These are phyloP conservation scores for Hyaloscypha hepaticicola DNA, from an alignment of 495 filamentous ascomycete species.

Conservation along the genomic window DNA sequence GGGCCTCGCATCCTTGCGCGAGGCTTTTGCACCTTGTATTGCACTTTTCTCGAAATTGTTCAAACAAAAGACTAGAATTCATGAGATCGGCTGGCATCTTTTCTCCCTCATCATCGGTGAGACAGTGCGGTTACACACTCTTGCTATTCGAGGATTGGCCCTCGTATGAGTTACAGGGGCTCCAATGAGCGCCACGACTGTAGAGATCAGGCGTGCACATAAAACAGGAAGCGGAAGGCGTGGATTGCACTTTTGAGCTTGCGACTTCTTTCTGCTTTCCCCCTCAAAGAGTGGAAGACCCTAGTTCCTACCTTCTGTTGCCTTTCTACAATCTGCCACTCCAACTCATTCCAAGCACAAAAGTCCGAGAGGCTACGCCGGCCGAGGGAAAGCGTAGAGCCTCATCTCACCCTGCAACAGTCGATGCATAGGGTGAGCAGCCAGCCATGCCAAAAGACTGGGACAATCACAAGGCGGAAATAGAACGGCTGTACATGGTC, in stretches of 20 bases:
- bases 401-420: background rate
- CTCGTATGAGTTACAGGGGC: background rate
- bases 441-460: slow-evolving; percentile 19
- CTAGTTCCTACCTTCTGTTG: no score
- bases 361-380: no score
- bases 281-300: no score
- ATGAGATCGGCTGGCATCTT: background rate
- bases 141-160: background rate
- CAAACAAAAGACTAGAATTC: no score
- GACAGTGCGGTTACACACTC: background rate
- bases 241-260: no score
- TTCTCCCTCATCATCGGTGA: background rate
- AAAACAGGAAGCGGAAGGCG: no score
- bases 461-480: slow-evolving; percentile 13
- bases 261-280: no score
- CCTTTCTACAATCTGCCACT: no score
- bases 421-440: background rate
- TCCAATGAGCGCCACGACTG: background rate
- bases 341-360: no score
- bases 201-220: background rate
- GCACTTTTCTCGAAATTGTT: background rate
- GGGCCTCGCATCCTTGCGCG: background rate
- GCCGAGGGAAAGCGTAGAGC: no score
- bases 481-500: slow-evolving; percentile 18
- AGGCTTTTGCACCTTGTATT: background rate